Evolutionary conservation across 331 rosid genomes (phyloP).

Genomic region (Quercus phellos): DNA sequence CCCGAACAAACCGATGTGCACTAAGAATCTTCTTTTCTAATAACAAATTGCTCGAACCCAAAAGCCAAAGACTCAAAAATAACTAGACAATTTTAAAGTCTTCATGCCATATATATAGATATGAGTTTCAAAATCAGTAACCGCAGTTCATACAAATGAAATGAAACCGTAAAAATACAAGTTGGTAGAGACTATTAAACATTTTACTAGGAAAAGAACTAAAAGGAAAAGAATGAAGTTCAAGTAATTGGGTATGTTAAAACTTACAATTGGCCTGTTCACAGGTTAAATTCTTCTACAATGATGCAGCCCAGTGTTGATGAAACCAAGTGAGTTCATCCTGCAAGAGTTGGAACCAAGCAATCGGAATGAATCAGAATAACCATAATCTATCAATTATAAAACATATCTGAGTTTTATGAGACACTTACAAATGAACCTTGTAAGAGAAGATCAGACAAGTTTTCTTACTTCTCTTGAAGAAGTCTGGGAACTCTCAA

Average conservation of each 20-base stretch:
- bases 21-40: background rate
- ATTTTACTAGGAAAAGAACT: background rate
- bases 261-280: constrained; percentile 1
- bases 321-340: background rate
- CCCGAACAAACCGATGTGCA: background rate
- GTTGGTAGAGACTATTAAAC: background rate
- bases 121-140: no score
- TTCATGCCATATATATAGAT: no score
- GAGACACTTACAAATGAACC: background rate
- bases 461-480: background rate
- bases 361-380: background rate
- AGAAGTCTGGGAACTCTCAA: background rate
- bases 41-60: background rate
- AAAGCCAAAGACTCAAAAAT: background rate
- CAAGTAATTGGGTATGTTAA: background rate
- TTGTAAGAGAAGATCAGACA: background rate
- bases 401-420: background rate
- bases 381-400: background rate
- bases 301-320: background rate
- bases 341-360: background rate
- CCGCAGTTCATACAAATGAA: no score
- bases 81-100: no score
- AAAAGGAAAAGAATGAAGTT: background rate
- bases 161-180: no score
- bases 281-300: background rate